phyloP scores from a whole-genome alignment of 441 rosid genomes.

The Sinapis alba region DNA sequence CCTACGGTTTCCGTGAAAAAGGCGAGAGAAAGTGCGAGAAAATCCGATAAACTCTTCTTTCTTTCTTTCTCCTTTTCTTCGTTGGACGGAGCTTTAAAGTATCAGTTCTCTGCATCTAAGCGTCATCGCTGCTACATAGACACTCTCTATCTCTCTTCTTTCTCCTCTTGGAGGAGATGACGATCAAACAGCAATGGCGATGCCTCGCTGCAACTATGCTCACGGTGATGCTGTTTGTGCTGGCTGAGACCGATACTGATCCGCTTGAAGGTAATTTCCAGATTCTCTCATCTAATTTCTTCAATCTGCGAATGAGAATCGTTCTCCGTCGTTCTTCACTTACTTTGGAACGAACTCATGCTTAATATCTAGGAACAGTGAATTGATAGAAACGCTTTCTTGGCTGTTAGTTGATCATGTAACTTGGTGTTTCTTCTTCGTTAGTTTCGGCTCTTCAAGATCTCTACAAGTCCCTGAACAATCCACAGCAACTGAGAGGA shows the following conservation, averaged over 20 bases:
- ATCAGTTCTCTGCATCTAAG: slow-evolving; percentile 24
- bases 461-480: slow-evolving; percentile 60
- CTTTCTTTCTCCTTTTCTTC: slow-evolving; percentile 19
- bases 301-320: neutral
- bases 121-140: neutral
- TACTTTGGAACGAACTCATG: neutral
- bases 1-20: slow-evolving; percentile 30
- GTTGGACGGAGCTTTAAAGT: slow-evolving; percentile 7
- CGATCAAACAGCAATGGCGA: slow-evolving; percentile 36
- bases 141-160: neutral
- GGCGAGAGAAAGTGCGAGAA: slow-evolving; percentile 31
- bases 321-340: neutral
- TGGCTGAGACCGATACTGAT: slow-evolving; percentile 60
- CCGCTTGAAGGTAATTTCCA: slow-evolving; percentile 63
- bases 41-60: neutral
- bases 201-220: slow-evolving; percentile 39
- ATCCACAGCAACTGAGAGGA: slow-evolving; percentile 64
- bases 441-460: slow-evolving; percentile 72
- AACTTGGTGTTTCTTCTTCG: slow-evolving; percentile 11
- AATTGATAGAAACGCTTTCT: slow-evolving; percentile 14
- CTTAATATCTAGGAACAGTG: neutral
- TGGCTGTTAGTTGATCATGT: slow-evolving; percentile 7
- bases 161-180: slow-evolving; percentile 32
- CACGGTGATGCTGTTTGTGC: slow-evolving; percentile 45
- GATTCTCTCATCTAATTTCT: slow-evolving; percentile 7